A percentile compares a stretch with the other conserved stretches of the same genome.
phyloP scores from a whole-genome alignment of 257 asterid genomes.

The Solanum peruvianum region DNA sequence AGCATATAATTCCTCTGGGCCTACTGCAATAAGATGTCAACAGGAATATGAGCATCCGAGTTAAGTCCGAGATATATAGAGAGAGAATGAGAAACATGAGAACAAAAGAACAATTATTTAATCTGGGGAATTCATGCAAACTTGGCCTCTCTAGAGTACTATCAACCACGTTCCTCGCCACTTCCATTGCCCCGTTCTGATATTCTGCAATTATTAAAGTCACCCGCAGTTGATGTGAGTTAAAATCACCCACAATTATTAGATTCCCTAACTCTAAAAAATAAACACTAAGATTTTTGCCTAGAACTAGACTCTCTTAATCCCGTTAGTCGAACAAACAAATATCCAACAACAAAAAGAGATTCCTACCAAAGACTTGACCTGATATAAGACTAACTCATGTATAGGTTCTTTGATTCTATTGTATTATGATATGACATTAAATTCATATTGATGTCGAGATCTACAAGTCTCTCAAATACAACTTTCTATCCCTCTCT shows the following conservation, averaged over 20 bases:
- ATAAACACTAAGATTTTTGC: neutral
- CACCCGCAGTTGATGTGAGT: neutral
- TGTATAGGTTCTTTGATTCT: too few species aligned
- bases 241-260: neutral
- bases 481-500: neutral
- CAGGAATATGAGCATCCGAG: neutral
- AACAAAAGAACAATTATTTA: conserved; percentile 11
- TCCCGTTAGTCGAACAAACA: neutral
- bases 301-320: neutral
- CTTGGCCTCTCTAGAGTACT: conserved; percentile 30
- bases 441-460: too few species aligned
- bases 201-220: neutral
- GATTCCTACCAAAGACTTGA: too few species aligned
- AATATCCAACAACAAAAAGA: too few species aligned
- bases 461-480: neutral
- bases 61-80: neutral
- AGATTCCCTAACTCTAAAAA: neutral
- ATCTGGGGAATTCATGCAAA: conserved; percentile 8
- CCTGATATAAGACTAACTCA: too few species aligned
- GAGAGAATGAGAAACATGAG: neutral
- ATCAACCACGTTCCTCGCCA: conserved; percentile 32
- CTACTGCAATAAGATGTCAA: conserved; percentile 12
- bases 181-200: conserved; percentile 14
- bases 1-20: conserved; percentile 34
- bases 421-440: too few species aligned